Base-by-base conservation (phyloP, 2,329 filamentous ascomycete species). In the Chaetomiaceae sp. region DNA sequence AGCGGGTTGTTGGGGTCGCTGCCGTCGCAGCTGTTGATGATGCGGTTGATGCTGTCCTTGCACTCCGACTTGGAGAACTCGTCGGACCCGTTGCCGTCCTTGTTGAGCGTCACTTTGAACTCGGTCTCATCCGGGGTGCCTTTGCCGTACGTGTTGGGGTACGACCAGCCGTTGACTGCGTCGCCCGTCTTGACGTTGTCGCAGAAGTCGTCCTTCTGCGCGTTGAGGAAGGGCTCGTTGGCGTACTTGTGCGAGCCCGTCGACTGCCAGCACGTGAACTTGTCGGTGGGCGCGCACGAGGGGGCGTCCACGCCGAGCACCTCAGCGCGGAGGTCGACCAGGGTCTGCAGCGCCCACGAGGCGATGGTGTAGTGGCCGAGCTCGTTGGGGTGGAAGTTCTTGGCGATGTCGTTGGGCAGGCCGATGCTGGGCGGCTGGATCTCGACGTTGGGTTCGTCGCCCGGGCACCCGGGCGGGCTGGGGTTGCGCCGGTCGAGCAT, bases 21-120 rank as follows among this genome's bases (percentile, higher is more conserved):
- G 17, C 33, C 48, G 17, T 51, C 40, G 22, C 39, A 51, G 2
- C 42, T 8, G 40, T 51, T 25, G 19, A 38, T 43, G 34, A 51
- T 45, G 27, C 38, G 20, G n/a, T 7, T 9, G 6, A 51, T 20
- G 14, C 20, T 27, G 12, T 38, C 48, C 22, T 20, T 27, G 48
- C 31, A 51, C 48, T 38, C 40, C 6, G 29, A 5, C 33, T 27
- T 17, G 40, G 22, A 39, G n/a, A 37, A 38, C 31, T 34, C 22
- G 20, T 15, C 19, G 14, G n/a, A 20, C 6, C 38, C 37, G 17
- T 15, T 22, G 27, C 47, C 47, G 19, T 34, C 37, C 46, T 39
- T 48, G 25, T n/a, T 12, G 25, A 49, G 47, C 17, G n/a, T 31
- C 20, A 51, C 22, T 22, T 20, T 17, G 31, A 43, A 46, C 29